Evolutionary conservation across 1,139 yeast species (phyloP), one percentile per base, ranked within the genome.

Genomic region (Saccharomycopsis hybrid): DNA sequence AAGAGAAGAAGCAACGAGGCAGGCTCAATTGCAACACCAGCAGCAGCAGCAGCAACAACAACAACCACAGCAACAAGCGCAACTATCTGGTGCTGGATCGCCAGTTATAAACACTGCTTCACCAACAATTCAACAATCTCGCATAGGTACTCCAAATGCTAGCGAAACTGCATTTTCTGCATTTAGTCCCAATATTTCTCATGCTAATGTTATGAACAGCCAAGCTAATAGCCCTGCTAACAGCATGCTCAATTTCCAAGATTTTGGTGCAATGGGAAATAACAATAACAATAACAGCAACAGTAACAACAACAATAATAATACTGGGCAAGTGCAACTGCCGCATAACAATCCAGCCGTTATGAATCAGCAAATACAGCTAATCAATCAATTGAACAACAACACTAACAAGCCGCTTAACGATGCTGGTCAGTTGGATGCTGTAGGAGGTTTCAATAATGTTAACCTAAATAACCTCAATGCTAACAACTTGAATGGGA

Each of bases 1-100:
- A 43, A 53, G 52, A 44, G 54, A 52, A 25, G 47, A 48, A 11
- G 33, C 40, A 9, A 30, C 27, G 29, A 40, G 43, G 11, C 30
- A 29, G 9, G 43, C 43, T 7, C 28, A 40, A 28, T 18, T 18
- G 43, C 28, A 29, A 27, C 28, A 25, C 33, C 28, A 27, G 40
- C 47, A 39, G 39, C 44, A 45, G 33, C 44, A 9, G 43, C 46
- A 32, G 33, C 41, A 43, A 24, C 46, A 43, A 43, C 40, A 29
- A n/a, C 46, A 33, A 27, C 36, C 25, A 43, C 35, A n/a, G 5
- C 28, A 29, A 7, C 42, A 36, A 31, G 36, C 30, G 36, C 46
- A 35, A 28, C 5, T 29, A 18, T 13, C 25, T 41, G 33, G 3
- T 25, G 28, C 43, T 27, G n/a, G 32, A 18, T 13, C 25, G 25